Percentiles rank a stretch among this genome's conserved stretches.
phyloP scores from a whole-genome alignment of 2,329 filamentous ascomycete species.

The Ophiostoma sp. region DNA sequence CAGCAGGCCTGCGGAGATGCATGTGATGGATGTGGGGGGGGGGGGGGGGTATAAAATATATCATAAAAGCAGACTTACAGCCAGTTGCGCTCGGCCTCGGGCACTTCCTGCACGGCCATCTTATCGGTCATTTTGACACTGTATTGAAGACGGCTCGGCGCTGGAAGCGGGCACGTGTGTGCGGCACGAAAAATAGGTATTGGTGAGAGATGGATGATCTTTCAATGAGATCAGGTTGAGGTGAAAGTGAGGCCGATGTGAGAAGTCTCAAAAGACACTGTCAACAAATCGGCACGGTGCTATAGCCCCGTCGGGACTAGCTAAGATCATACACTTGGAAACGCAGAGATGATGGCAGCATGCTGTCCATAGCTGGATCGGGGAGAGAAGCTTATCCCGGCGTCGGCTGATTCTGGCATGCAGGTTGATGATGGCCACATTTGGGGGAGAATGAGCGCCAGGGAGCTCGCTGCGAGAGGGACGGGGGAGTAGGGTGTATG shows the following conservation, averaged over 20 bases:
- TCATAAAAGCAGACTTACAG: constrained; percentile 19
- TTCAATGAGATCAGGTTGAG: constrained; percentile 16
- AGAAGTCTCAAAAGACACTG: not conserved
- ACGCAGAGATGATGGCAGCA: constrained; percentile 13
- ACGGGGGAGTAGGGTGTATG: not conserved
- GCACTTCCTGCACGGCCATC: constrained; percentile 15
- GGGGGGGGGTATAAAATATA: not conserved
- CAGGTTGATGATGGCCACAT: constrained; percentile 25
- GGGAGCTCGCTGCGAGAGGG: constrained; percentile 2
- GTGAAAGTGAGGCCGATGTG: constrained; percentile 8
- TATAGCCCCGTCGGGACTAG: constrained; percentile 20
- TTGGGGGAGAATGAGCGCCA: constrained; percentile 17
- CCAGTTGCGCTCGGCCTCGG: constrained; percentile 25
- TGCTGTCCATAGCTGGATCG: constrained; percentile 26
- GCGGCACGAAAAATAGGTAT: not conserved
- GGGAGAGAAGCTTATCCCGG: constrained; percentile 14
- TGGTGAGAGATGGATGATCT: constrained; percentile 11
- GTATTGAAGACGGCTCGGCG: not conserved
- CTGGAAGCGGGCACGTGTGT: constrained; percentile 5
- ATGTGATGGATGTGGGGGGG: not conserved
- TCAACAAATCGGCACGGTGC: constrained; percentile 11
- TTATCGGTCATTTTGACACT: constrained; percentile 1
- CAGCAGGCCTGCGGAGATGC: not conserved
- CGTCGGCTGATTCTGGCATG: constrained; percentile 20
- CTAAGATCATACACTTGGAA: constrained; percentile 26